Evolutionary conservation across 257 asterid genomes (phyloP), one percentile per base, ranked within the genome.

Genomic region (Nicotiana paniculata): DNA sequence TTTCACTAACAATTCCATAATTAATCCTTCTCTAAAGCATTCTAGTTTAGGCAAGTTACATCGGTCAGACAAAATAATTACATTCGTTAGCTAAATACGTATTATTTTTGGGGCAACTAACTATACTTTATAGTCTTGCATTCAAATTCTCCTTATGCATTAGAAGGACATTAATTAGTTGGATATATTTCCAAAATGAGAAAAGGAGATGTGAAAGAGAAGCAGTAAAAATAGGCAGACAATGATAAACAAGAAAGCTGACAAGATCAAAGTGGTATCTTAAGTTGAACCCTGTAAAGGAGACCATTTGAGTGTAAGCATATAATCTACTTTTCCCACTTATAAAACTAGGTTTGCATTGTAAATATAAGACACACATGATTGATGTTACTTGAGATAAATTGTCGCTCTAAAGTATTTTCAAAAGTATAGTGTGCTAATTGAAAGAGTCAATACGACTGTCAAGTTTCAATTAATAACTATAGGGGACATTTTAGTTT

Each of bases 301-400:
- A 88, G 88, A 88, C 91, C 82, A 85, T 62, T 55, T 80, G 61
- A 83, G 64, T 53, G 24, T 61, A 82, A 82, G 82, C 69, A 70
- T 81, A 77, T 84, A 43, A 86, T 79, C 72, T 83, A 77, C 85
- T 82, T 64, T 70, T 70, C 67, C 83, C 70, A 58, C 82, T 59
- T 72, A 58, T 35, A 78, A 35, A 63, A 9, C 61, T 11, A 66
- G 28, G 65, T 10, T 30, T 17, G 37, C 62, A 28, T 57, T 33
- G 53, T 46, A 32, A 32, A 32, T 32, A 39, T 35, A 30, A 54
- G 48, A 58, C 46, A 37, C 63, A 74, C 84, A 35, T 77, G 74
- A 79, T 79, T 61, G 48, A 66, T 66, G 39, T 78, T 77, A 61
- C 72, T 79, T 61, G 43, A 58, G 13, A 59, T 37, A 43, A 37